These are phyloP conservation scores for Gaillardinia entomophila DNA, from an alignment of 805 yeast species.

Conservation along the genomic window DNA sequence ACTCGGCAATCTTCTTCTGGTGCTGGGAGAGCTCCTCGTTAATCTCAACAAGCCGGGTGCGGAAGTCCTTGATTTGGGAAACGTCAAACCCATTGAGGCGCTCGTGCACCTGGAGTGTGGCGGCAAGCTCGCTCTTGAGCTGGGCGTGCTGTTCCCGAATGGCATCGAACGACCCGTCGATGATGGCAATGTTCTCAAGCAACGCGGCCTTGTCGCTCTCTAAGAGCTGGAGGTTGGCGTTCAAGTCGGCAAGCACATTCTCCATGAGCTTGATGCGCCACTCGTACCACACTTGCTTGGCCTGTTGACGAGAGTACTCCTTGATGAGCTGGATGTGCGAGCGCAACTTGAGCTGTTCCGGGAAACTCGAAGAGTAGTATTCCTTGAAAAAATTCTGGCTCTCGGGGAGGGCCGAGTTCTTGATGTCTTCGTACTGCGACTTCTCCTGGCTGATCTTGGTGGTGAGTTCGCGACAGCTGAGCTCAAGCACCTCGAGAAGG, in stretches of 20 bases:
- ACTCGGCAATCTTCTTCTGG: conserved; percentile 5
- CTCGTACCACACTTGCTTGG: conserved; percentile 54
- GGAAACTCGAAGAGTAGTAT: conserved; percentile 35
- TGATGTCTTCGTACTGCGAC: conserved; percentile 40
- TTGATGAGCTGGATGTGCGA: conserved; percentile 47
- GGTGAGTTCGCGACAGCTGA: conserved; percentile 49
- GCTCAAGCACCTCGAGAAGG: conserved; percentile 43
- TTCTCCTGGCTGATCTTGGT: conserved; percentile 47
- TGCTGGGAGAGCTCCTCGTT: conserved; percentile 9
- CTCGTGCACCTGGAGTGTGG: conserved; percentile 9
- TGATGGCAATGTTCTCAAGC: conserved; percentile 5
- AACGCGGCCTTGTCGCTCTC: conserved; percentile 13
- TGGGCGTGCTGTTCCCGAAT: conserved; percentile 4
- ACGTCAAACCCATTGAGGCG: conserved; percentile 6
- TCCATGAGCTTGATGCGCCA: conserved; percentile 53
- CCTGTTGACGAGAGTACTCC: conserved; percentile 45
- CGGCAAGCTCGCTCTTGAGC: conserved; percentile 11
- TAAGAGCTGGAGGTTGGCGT: conserved; percentile 13
- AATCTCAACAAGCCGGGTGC: conserved; percentile 11
- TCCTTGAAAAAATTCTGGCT: conserved; percentile 47
- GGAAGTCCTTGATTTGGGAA: conserved; percentile 8
- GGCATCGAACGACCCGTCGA: conserved; percentile 7
- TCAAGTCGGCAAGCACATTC: conserved; percentile 35
- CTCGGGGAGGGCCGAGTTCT: conserved; percentile 38
- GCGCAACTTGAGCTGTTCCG: conserved; percentile 36